A percentile compares a stretch with the other conserved stretches of the same genome.
Evolutionary conservation across 108 stramenopile species (phyloP).

Genomic region (Poteriospumella lacustris): DNA sequence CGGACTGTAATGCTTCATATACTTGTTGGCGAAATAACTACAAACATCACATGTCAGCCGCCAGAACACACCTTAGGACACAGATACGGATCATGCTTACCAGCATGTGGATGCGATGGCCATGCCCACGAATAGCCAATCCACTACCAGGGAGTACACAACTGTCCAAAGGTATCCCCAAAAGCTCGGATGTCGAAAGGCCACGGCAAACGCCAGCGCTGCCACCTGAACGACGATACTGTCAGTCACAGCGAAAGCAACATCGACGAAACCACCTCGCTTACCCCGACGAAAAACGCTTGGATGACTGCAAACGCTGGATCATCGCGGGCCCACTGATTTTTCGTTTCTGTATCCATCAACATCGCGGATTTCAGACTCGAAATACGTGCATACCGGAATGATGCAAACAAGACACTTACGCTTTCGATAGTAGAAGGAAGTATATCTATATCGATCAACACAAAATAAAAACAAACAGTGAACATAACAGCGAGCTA

Average conservation of each 20-base stretch:
- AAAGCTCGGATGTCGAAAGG: conserved; percentile 54
- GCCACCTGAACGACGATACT: conserved; percentile 1
- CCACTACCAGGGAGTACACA: conserved; percentile 36
- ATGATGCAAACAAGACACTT: too few species aligned
- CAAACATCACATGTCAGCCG: neutral
- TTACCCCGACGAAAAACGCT: conserved; percentile 66
- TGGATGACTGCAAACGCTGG: conserved; percentile 90
- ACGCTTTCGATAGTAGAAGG: conserved; percentile 39
- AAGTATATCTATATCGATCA: conserved; percentile 18
- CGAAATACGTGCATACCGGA: too few species aligned
- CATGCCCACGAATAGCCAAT: conserved; percentile 54
- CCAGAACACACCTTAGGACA: neutral
- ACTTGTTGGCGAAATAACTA: conserved; percentile 43
- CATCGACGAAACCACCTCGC: conserved; percentile 13
- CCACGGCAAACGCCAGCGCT: conserved; percentile 61
- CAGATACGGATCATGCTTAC: conserved; percentile 15
- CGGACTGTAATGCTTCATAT: conserved; percentile 43
- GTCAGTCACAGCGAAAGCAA: neutral
- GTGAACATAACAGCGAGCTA: neutral
- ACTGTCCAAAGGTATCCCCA: conserved; percentile 46
- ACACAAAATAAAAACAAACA: neutral
- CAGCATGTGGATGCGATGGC: conserved; percentile 45
- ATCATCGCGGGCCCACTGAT: conserved; percentile 97
- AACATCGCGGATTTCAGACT: too few species aligned
- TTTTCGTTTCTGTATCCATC: conserved; percentile 81